Conservation (phyloP, 495 filamentous ascomycete species). For the Ramalina peruviana region DNA sequence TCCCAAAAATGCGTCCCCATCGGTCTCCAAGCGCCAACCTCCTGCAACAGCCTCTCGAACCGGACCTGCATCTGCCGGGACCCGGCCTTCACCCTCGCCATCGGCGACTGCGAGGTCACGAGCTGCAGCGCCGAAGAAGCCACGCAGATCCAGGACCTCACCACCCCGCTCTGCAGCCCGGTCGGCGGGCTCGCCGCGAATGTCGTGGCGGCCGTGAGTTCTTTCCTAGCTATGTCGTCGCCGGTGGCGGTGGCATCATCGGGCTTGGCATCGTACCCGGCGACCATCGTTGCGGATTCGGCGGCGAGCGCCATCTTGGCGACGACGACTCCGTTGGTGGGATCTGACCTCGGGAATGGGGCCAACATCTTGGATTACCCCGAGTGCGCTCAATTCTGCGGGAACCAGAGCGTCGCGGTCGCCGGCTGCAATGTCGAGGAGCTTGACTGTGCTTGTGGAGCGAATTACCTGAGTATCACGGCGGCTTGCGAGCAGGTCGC, state of each 20-base stretch:
- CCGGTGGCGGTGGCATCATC: background rate
- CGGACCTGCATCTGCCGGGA: slow-evolving; percentile 3
- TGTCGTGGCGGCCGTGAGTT: background rate
- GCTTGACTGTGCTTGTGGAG: slow-evolving; percentile 1
- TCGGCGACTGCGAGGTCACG: slow-evolving; percentile 2
- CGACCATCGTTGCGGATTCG: too few species aligned
- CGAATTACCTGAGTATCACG: background rate
- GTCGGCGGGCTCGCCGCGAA: background rate
- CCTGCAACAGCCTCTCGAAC: slow-evolving; percentile 6
- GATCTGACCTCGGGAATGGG: background rate
- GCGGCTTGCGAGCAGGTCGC: background rate
- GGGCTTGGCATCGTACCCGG: background rate
- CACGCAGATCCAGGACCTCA: background rate
- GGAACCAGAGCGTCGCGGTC: background rate
- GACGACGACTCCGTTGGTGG: background rate
- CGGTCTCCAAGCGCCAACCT: background rate
- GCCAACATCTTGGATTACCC: background rate
- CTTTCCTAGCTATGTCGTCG: background rate
- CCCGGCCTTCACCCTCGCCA: background rate
- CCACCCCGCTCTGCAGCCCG: background rate
- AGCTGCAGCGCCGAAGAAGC: slow-evolving; percentile 4
- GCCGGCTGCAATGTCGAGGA: background rate
- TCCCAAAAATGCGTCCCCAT: slow-evolving; percentile 3
- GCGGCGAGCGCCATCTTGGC: background rate
- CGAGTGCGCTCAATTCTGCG: slow-evolving; percentile 2